These are phyloP conservation scores for Arxiozyma slooffiae DNA, from an alignment of 1,139 yeast genomes.

Conservation along the genomic window DNA sequence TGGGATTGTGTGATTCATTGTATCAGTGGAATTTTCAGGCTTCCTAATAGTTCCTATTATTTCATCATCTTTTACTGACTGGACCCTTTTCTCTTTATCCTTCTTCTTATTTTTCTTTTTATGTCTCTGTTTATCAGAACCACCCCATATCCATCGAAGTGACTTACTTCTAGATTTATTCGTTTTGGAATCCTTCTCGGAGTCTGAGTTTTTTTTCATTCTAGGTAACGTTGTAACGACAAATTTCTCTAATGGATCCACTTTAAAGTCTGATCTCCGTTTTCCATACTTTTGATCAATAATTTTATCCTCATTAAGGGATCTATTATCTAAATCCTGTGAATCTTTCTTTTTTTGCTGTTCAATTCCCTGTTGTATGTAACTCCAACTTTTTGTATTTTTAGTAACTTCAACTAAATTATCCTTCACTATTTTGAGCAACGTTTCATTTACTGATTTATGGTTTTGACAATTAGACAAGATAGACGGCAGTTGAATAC, in stretches of 20 bases:
- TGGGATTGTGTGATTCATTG: background rate
- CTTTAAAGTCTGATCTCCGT: conserved; percentile 17
- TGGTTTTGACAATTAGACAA: background rate
- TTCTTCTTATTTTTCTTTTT: conserved; percentile 6
- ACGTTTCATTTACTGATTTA: background rate
- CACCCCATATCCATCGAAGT: conserved; percentile 22
- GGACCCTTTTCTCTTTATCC: background rate
- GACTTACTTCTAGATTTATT: conserved; percentile 13
- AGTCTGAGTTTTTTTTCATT: conserved; percentile 9
- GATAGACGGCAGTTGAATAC: background rate
- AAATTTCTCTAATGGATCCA: conserved; percentile 25
- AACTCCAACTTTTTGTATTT: conserved; percentile 4
- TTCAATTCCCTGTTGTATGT: conserved; percentile 3
- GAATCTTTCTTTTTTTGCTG: background rate
- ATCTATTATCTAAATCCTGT: background rate
- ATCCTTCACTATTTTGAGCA: background rate
- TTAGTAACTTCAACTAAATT: background rate
- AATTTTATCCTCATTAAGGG: background rate
- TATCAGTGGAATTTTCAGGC: background rate
- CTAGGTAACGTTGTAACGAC: conserved; percentile 23
- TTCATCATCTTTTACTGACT: background rate
- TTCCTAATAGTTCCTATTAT: background rate
- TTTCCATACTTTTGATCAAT: conserved; percentile 1
- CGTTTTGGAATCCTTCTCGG: conserved; percentile 7
- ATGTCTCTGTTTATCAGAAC: conserved; percentile 5